phyloP scores from a whole-genome alignment of 768 basidiomycete genomes.

The Roridomyces roridus region DNA sequence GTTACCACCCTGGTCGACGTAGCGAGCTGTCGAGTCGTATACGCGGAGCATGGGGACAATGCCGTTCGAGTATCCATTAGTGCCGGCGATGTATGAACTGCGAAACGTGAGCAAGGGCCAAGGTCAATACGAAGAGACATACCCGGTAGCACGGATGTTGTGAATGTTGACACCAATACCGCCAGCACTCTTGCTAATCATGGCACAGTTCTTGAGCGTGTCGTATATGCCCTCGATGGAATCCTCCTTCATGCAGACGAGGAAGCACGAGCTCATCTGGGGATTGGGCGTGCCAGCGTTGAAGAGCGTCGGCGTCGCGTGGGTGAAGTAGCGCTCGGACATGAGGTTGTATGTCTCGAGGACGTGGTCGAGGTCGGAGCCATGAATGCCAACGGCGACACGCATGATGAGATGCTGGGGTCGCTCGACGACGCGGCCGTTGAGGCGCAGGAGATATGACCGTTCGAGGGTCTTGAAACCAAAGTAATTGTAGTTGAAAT shows the following conservation, averaged over 20 bases:
- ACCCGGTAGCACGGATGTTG: conserved; percentile 96
- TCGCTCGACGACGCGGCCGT: conserved; percentile 94
- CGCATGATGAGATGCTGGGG: conserved; percentile 99
- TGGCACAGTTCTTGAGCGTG: conserved; percentile 95
- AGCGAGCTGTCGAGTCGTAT: conserved; percentile 97
- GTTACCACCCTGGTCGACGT: conserved; percentile 99
- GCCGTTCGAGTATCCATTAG: conserved; percentile 98
- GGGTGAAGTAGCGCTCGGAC: conserved; percentile 98
- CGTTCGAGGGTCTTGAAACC: conserved; percentile 99
- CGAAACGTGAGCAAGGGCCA: neutral
- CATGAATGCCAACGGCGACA: conserved; percentile 97
- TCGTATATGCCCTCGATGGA: conserved; percentile 99
- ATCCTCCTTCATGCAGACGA: conserved; percentile 98
- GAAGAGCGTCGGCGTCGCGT: conserved; percentile 98
- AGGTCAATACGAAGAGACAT: conserved; percentile 30
- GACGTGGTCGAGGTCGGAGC: conserved; percentile 84
- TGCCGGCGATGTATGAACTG: conserved; percentile 98
- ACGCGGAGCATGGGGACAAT: conserved; percentile 99
- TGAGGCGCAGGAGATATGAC: conserved; percentile 93
- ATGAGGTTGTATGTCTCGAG: conserved; percentile 95
- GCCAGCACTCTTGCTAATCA: conserved; percentile 99
- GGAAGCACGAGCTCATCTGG: conserved; percentile 97
- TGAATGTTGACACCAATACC: conserved; percentile 97
- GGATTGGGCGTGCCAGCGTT: conserved; percentile 96
- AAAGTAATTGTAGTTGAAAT: conserved; percentile 98